A percentile compares a stretch with the other conserved stretches of the same genome.
Evolutionary conservation across 805 yeast species (phyloP).

Genomic region (Scheffersomyces ergatensis): DNA sequence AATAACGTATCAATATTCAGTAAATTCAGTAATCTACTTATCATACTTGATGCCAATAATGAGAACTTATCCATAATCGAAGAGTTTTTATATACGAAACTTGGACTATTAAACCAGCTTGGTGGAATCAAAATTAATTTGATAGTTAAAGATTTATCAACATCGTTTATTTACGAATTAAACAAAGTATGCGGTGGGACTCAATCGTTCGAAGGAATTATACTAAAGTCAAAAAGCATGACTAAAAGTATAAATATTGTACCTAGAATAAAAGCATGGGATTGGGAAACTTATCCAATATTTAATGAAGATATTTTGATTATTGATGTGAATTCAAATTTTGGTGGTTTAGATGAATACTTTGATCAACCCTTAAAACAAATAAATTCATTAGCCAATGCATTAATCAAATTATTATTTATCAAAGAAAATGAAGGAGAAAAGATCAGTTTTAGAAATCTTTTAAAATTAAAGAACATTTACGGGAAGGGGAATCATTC

Average conservation of each 20-base stretch:
- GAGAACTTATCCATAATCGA: constrained; percentile 14
- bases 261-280: constrained; percentile 38
- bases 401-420: constrained; percentile 41
- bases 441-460: constrained; percentile 7
- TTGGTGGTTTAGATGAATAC: constrained; percentile 42
- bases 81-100: constrained; percentile 2
- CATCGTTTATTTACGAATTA: constrained; percentile 29
- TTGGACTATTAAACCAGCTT: constrained; percentile 4
- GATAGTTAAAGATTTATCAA: constrained; percentile 36
- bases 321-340: constrained; percentile 32
- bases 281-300: constrained; percentile 47
- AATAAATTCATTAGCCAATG: constrained; percentile 46
- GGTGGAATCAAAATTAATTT: constrained; percentile 12
- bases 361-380: constrained; percentile 43
- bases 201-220: constrained; percentile 14
- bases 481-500: constrained; percentile 63
- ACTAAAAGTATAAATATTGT: constrained; percentile 20
- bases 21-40: constrained; percentile 15
- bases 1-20: constrained; percentile 9
- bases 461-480: constrained; percentile 49
- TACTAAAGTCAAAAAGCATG: constrained; percentile 7
- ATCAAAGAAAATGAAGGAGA: constrained; percentile 12
- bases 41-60: constrained; percentile 11
- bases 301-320: constrained; percentile 41
- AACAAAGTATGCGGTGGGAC: constrained; percentile 9